phyloP scores from a whole-genome alignment of 495 filamentous ascomycete genomes.

The Penicillium alfredii region DNA sequence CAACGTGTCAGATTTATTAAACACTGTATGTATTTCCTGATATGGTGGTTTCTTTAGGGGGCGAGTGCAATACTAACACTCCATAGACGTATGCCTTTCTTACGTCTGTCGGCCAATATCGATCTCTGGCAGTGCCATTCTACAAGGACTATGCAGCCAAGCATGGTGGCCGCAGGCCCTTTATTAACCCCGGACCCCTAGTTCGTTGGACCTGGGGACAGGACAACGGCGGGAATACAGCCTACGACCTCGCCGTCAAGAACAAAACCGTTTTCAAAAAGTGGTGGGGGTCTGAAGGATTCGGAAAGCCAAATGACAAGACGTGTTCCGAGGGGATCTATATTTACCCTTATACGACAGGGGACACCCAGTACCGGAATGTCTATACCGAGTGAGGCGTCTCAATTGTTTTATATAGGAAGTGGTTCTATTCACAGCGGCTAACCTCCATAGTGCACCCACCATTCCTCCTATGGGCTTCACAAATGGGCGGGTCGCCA shows the following conservation, averaged over 20 bases:
- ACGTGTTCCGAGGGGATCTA: conserved; percentile 39
- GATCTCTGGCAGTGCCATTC: conserved; percentile 43
- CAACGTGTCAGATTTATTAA: conserved; percentile 11
- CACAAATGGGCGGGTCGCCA: conserved; percentile 33
- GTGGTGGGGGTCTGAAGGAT: conserved; percentile 49
- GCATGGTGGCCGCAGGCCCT: conserved; percentile 44
- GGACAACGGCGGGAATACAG: conserved; percentile 26
- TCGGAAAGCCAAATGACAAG: conserved; percentile 25
- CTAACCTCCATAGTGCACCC: conserved; percentile 10
- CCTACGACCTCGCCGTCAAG: conserved; percentile 29
- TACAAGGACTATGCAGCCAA: conserved; percentile 46
- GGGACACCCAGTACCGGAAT: conserved; percentile 30
- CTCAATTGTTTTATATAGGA: too few species aligned
- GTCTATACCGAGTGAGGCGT: conserved; percentile 12
- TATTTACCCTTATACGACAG: conserved; percentile 26
- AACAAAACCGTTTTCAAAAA: conserved; percentile 48
- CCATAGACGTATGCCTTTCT: conserved; percentile 43
- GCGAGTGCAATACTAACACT: too few species aligned
- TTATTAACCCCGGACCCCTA: conserved; percentile 50
- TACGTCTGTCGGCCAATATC: conserved; percentile 47
- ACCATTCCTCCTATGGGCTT: conserved; percentile 38
- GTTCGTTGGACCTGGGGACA: conserved; percentile 53
- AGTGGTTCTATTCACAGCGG: too few species aligned
- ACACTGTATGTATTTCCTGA: conserved; percentile 3
- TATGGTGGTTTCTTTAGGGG: too few species aligned